Conservation (phyloP, 2,329 filamentous ascomycete species). For the Talaromyces sp. region DNA sequence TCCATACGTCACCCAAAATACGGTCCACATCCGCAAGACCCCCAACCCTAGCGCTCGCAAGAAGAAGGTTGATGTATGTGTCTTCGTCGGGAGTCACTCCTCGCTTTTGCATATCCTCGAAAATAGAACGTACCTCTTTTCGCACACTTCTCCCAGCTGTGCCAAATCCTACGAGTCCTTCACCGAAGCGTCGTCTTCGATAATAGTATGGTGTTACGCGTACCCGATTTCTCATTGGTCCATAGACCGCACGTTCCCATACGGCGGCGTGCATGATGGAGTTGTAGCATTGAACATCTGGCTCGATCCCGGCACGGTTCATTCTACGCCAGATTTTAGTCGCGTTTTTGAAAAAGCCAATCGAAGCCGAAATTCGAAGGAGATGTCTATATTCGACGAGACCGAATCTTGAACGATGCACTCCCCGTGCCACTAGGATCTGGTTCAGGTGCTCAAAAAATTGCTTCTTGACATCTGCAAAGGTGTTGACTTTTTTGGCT, state of each 20-base stretch:
- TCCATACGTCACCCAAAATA: constrained; percentile 53
- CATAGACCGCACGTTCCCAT: constrained; percentile 44
- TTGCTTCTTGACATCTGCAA: constrained; percentile 25
- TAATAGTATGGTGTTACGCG: constrained; percentile 34
- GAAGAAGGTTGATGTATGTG: constrained; percentile 53
- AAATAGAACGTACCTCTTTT: constrained; percentile 37
- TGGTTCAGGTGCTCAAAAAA: constrained; percentile 39
- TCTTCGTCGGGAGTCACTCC: constrained; percentile 48
- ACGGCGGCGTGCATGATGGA: constrained; percentile 50
- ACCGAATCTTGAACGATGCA: constrained; percentile 40
- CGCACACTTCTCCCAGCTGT: constrained; percentile 33
- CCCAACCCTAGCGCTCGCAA: constrained; percentile 52
- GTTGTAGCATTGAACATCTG: constrained; percentile 54
- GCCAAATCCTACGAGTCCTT: constrained; percentile 31
- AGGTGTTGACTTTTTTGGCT: constrained; percentile 39
- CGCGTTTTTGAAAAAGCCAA: constrained; percentile 45
- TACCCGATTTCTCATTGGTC: constrained; percentile 39
- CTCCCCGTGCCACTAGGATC: constrained; percentile 35
- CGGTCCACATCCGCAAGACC: constrained; percentile 46
- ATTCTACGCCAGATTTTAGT: constrained; percentile 48
- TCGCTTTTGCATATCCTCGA: constrained; percentile 47
- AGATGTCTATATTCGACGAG: constrained; percentile 52
- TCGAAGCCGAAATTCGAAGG: constrained; percentile 49
- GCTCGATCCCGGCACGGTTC: constrained; percentile 35
- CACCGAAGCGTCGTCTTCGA: constrained; percentile 26